Percentiles rank a stretch among this genome's conserved stretches.
Conservation (phyloP, 2,329 filamentous ascomycete genomes). For the Pseudogymnoascus sp. region DNA sequence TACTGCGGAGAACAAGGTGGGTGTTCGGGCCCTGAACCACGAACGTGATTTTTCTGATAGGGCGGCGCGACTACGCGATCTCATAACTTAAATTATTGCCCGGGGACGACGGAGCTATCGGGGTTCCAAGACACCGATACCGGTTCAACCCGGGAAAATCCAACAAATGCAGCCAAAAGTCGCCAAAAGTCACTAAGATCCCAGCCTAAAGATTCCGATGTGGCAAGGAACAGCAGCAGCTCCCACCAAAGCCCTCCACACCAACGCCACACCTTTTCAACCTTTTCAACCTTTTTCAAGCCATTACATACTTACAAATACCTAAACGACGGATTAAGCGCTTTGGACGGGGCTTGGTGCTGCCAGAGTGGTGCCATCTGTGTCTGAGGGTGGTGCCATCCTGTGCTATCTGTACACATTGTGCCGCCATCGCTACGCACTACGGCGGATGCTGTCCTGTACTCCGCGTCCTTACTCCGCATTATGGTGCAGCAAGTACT, state of each 20-base stretch:
- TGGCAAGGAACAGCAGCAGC: not conserved
- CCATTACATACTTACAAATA: not conserved
- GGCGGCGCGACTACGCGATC: not conserved
- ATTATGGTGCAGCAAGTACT: not conserved
- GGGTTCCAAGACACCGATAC: constrained; percentile 3
- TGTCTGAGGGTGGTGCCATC: no score
- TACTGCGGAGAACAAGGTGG: not conserved
- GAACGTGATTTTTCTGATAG: constrained; percentile 5
- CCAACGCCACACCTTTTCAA: not conserved
- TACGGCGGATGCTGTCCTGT: not conserved
- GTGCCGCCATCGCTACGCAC: not conserved
- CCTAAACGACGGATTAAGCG: not conserved
- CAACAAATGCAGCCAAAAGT: not conserved
- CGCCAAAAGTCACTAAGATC: not conserved
- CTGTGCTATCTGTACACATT: no score
- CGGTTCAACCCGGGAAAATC: constrained; percentile 5
- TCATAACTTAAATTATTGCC: constrained; percentile 6
- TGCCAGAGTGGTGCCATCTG: not conserved
- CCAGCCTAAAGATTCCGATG: not conserved
- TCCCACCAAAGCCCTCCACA: no score
- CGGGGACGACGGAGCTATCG: constrained; percentile 1
- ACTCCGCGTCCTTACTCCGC: not conserved
- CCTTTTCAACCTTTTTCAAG: not conserved
- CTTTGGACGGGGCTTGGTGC: not conserved
- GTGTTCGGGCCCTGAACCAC: not conserved